Percentiles rank a stretch among this genome's conserved stretches.
These are phyloP conservation scores for Emericellopsis cladophorae DNA, from an alignment of 2,329 filamentous ascomycete genomes.

Conservation along the genomic window DNA sequence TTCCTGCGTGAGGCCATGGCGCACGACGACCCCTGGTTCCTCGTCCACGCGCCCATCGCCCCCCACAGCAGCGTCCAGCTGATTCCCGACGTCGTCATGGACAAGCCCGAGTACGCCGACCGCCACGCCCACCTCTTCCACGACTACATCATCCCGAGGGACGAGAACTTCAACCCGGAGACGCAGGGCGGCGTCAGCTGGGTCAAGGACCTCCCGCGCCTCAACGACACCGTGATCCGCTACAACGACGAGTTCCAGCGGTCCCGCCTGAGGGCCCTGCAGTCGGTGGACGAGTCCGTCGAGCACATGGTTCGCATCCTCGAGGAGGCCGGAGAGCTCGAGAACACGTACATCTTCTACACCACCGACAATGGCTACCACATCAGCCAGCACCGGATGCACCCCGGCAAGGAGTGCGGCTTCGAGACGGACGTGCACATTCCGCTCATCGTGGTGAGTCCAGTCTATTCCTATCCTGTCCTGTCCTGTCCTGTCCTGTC, in stretches of 20 bases:
- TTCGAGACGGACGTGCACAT: slow-evolving; percentile 40
- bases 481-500: too few relatives aligned
- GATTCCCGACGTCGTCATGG: background rate
- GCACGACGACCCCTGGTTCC: slow-evolving; percentile 37
- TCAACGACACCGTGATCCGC: slow-evolving; percentile 15
- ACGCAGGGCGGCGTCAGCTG: slow-evolving; percentile 26
- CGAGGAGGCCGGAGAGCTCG: slow-evolving; percentile 14
- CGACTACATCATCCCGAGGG: slow-evolving; percentile 47
- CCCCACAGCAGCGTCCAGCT: slow-evolving; percentile 18
- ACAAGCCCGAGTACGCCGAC: slow-evolving; percentile 19
- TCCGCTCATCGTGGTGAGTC: slow-evolving; percentile 29
- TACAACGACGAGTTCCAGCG: slow-evolving; percentile 26
- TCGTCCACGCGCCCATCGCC: slow-evolving; percentile 35
- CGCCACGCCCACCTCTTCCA: slow-evolving; percentile 49
- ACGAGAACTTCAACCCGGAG: slow-evolving; percentile 49
- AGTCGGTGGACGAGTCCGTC: slow-evolving; percentile 30
- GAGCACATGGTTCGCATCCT: slow-evolving; percentile 20
- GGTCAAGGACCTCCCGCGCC: slow-evolving; percentile 22
- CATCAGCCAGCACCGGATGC: slow-evolving; percentile 37
- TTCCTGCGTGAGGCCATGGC: slow-evolving; percentile 38
- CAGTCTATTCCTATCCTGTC: too few relatives aligned
- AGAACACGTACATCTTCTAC: slow-evolving; percentile 36
- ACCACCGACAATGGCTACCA: slow-evolving; percentile 41
- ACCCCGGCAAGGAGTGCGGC: slow-evolving; percentile 36
- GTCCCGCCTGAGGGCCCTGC: slow-evolving; percentile 24